Conservation (phyloP, 1,139 yeast genomes). For the Candida sojae region DNA sequence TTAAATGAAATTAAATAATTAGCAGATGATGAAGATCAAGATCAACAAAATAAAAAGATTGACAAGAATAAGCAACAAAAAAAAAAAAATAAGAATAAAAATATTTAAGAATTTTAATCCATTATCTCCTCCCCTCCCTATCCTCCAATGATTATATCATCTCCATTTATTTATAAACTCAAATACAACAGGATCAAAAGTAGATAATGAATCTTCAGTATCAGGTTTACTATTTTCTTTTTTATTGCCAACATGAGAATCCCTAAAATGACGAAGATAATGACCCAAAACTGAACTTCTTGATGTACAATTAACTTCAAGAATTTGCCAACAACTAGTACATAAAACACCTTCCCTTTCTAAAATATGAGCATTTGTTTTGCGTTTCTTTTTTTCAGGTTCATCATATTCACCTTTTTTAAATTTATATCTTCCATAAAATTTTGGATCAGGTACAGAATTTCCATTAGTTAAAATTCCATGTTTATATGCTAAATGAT, state of each 20-base stretch:
- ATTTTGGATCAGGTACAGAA: conserved; percentile 22
- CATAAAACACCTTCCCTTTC: conserved; percentile 21
- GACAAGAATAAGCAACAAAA: neutral
- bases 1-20: too few relatives aligned
- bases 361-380: conserved; percentile 20
- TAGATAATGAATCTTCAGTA: conserved; percentile 1
- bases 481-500: conserved; percentile 37
- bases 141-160: neutral
- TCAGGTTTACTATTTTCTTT: conserved; percentile 7
- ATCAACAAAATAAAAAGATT: neutral
- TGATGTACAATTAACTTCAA: conserved; percentile 20
- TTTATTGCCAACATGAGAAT: conserved; percentile 17
- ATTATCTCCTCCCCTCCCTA: neutral
- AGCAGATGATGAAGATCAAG: neutral
- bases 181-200: conserved; percentile 11
- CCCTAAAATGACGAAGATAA: conserved; percentile 17
- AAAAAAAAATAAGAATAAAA: neutral
- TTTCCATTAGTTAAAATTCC: conserved; percentile 35
- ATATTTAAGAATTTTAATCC: neutral
- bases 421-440: conserved; percentile 14
- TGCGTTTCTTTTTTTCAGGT: conserved; percentile 18
- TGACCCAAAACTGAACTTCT: conserved; percentile 17
- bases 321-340: conserved; percentile 19
- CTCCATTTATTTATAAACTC: conserved; percentile 14
- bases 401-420: conserved; percentile 17